Conservation (phyloP, 768 basidiomycete species). For the Chalciporus sphaerocephalus region DNA sequence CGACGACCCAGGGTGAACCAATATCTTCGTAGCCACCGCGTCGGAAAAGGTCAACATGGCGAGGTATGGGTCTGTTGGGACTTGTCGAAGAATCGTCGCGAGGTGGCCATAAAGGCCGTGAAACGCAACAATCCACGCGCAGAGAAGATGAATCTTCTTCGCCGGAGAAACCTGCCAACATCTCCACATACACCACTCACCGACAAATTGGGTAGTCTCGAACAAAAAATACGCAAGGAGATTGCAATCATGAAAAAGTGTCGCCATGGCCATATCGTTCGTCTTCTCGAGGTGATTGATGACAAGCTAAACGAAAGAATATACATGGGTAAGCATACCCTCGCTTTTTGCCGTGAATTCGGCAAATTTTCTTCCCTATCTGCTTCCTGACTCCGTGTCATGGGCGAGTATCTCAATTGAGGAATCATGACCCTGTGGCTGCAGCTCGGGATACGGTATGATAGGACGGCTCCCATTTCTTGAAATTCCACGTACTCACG, state of each 20-base stretch:
- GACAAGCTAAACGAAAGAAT: constrained; percentile 84
- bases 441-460: constrained; percentile 30
- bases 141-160: constrained; percentile 54
- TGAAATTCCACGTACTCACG: constrained; percentile 19
- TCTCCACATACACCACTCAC: constrained; percentile 52
- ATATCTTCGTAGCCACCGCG: constrained; percentile 69
- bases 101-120: constrained; percentile 73
- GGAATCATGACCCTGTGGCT: constrained; percentile 32
- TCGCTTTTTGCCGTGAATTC: constrained; percentile 10
- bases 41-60: constrained; percentile 89
- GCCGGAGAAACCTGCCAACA: constrained; percentile 42
- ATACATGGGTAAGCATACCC: constrained; percentile 77
- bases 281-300: constrained; percentile 91
- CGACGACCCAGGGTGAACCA: constrained; percentile 69
- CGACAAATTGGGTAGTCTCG: constrained; percentile 66
- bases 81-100: constrained; percentile 43
- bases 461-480: constrained; percentile 20
- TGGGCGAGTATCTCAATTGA: constrained; percentile 29
- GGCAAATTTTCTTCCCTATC: constrained; percentile 17
- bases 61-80: constrained; percentile 75
- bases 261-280: constrained; percentile 83
- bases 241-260: constrained; percentile 99
- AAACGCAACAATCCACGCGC: constrained; percentile 67
- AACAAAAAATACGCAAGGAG: constrained; percentile 84
- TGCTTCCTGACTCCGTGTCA: constrained; percentile 23